Conservation (phyloP, 2,329 filamentous ascomycete species). For the Cladophialophora exuberans region DNA sequence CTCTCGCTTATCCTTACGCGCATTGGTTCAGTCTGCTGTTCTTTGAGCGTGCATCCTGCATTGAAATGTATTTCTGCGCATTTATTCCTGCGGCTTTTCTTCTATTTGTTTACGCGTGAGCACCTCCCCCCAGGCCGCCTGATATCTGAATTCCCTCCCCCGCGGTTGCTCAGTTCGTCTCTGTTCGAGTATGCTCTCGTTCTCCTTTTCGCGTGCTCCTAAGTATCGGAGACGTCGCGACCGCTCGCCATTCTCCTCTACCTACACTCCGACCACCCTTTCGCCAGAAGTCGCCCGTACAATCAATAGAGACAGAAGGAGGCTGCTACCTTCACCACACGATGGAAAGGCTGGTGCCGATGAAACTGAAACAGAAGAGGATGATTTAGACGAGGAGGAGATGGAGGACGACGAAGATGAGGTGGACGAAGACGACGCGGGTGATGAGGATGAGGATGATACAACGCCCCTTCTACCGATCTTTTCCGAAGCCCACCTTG, state of each 20-base stretch:
- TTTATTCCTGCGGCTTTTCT: background rate
- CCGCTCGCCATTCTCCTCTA: slow-evolving; percentile 38
- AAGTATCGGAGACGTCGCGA: slow-evolving; percentile 23
- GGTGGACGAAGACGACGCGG: slow-evolving; percentile 45
- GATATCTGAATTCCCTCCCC: background rate
- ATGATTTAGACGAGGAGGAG: slow-evolving; percentile 24
- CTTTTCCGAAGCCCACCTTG: slow-evolving; percentile 77
- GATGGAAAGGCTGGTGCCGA: slow-evolving; percentile 15
- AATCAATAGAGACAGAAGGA: slow-evolving; percentile 20
- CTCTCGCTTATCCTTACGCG: background rate
- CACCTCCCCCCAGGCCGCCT: background rate
- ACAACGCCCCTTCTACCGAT: slow-evolving; percentile 69
- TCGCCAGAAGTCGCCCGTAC: slow-evolving; percentile 23
- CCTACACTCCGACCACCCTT: slow-evolving; percentile 29
- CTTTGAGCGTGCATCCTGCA: background rate
- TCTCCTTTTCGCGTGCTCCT: slow-evolving; percentile 17
- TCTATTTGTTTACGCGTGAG: slow-evolving; percentile 6
- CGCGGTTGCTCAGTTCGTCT: background rate
- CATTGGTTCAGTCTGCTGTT: background rate
- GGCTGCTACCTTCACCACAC: slow-evolving; percentile 1
- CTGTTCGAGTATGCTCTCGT: slow-evolving; percentile 24
- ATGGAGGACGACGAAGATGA: slow-evolving; percentile 37
- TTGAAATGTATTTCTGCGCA: background rate
- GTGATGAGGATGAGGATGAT: slow-evolving; percentile 45
- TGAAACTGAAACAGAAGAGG: slow-evolving; percentile 13